These are phyloP conservation scores for Arthrinium puccinioides DNA, from an alignment of 2,329 filamentous ascomycete species.

Conservation along the genomic window DNA sequence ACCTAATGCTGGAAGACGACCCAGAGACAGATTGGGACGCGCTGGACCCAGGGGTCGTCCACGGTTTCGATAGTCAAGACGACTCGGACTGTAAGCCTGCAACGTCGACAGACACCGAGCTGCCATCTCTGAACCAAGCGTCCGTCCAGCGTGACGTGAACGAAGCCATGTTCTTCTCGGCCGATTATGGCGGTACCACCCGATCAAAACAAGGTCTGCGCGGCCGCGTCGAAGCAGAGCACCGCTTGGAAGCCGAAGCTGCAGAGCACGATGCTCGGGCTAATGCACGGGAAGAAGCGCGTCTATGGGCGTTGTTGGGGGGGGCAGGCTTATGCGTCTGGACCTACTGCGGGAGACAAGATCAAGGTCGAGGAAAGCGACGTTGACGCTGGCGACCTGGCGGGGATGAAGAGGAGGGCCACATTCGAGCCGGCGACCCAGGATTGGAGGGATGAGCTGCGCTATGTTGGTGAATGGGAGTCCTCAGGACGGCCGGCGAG, in stretches of 20 bases:
- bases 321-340: neutral
- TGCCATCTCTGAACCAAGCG: slow-evolving; percentile 1
- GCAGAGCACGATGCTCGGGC: slow-evolving; percentile 11
- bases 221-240: slow-evolving; percentile 16
- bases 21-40: slow-evolving; percentile 1
- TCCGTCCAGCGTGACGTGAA: slow-evolving; percentile 8
- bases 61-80: neutral
- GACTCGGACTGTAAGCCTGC: neutral
- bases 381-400: neutral
- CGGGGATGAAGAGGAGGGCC: neutral
- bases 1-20: no score
- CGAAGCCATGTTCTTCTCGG: slow-evolving; percentile 17
- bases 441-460: neutral
- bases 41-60: neutral
- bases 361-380: neutral
- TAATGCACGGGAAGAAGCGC: slow-evolving; percentile 15
- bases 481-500: no score
- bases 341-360: neutral
- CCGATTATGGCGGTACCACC: slow-evolving; percentile 8
- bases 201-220: slow-evolving; percentile 9
- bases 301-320: slow-evolving; percentile 15
- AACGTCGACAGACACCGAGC: neutral
- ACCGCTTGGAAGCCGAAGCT: slow-evolving; percentile 16
- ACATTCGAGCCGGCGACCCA: neutral
- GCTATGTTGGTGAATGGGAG: slow-evolving; percentile 1